These are phyloP conservation scores for Drosera capensis DNA, from an alignment of 148 eudicot genomes.

Conservation along the genomic window DNA sequence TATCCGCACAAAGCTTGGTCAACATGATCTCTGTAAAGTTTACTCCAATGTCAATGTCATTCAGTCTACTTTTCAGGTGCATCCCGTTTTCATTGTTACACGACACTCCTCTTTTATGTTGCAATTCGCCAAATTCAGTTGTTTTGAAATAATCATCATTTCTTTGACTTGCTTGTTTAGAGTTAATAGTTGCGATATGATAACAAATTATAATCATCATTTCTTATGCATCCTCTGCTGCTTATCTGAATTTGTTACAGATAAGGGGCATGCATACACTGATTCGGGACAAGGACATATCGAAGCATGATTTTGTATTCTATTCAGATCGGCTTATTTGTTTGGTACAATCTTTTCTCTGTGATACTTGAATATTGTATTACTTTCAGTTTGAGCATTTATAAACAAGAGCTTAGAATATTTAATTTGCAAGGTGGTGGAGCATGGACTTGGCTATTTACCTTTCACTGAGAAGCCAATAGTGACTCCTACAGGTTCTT, in stretches of 20 bases:
- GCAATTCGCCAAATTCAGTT: background rate
- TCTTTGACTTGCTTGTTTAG: no score
- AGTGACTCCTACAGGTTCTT: constrained; percentile 75
- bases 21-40: constrained; percentile 87
- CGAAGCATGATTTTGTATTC: constrained; percentile 93
- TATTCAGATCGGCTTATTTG: constrained; percentile 96
- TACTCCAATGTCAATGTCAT: constrained; percentile 80
- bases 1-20: constrained; percentile 85
- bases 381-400: background rate
- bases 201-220: no score
- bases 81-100: background rate
- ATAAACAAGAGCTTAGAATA: background rate
- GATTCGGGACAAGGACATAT: constrained; percentile 77
- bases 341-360: constrained; percentile 36
- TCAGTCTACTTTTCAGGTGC: constrained; percentile 94
- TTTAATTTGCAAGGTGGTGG: constrained; percentile 63
- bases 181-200: no score
- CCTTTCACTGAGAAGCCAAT: constrained; percentile 94
- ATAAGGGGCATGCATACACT: constrained; percentile 98
- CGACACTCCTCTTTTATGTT: background rate
- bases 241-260: constrained; percentile 29
- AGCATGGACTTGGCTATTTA: constrained; percentile 97
- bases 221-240: background rate
- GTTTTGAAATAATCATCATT: no score
- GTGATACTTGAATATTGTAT: background rate